Percentiles rank a stretch among this genome's conserved stretches.
Conservation (phyloP, 352 stramenopile genomes). For the Globisporangium radiosum region DNA sequence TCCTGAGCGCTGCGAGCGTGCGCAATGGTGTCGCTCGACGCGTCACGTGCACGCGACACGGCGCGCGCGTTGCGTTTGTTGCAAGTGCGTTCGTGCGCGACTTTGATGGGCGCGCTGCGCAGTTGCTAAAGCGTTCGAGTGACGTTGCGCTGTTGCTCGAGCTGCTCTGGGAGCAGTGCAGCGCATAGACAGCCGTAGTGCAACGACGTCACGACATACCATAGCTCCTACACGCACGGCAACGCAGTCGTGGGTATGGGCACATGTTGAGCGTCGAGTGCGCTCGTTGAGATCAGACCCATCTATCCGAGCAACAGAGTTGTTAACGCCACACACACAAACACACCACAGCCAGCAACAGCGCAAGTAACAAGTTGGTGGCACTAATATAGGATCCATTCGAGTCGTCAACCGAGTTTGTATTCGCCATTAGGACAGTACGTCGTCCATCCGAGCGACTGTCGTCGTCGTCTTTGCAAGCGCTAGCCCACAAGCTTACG, state of each 20-base stretch:
- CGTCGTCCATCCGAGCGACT: conserved; percentile 37
- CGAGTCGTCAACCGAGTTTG: conserved; percentile 26
- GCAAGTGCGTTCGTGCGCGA: conserved; percentile 25
- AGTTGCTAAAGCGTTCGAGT: conserved; percentile 2
- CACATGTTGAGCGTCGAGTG: too few species aligned
- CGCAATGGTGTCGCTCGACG: conserved; percentile 21
- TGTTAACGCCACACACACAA: not conserved
- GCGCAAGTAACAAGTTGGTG: not conserved
- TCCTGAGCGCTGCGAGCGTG: conserved; percentile 51
- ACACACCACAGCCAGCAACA: not conserved
- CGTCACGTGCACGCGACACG: conserved; percentile 23
- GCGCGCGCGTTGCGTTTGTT: conserved; percentile 6
- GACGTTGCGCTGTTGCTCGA: not conserved
- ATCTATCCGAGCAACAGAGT: not conserved
- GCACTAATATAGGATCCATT: too few species aligned
- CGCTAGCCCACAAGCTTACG: conserved; percentile 76
- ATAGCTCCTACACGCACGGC: too few species aligned
- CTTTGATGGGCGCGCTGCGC: conserved; percentile 15
- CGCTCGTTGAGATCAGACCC: too few species aligned
- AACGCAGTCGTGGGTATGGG: too few species aligned
- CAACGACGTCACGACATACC: not conserved
- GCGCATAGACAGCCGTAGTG: not conserved
- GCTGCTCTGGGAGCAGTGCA: not conserved
- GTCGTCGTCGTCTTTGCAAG: conserved; percentile 23
- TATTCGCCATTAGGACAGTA: conserved; percentile 78